Evolutionary conservation across 441 rosid species (phyloP), one percentile per base, ranked within the genome.

Genomic region (Pelargonium cotyledonis): DNA sequence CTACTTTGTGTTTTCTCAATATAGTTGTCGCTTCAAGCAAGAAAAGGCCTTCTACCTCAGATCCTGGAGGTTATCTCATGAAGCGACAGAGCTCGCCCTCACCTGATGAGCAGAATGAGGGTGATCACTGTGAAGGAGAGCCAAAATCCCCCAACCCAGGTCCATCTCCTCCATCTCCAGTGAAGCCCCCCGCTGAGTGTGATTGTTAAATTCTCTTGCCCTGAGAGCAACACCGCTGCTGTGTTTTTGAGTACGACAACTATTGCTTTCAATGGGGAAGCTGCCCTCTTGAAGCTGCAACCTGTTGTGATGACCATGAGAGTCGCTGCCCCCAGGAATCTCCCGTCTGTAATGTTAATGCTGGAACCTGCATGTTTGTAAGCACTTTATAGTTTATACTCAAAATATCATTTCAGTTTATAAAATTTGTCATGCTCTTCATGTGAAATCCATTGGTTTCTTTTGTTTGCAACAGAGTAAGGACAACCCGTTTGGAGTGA

Each of bases 251-350:
- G 73, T 76, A 68, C 63, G 70, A 78, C 3, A 40, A 78, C 12
- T 72, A 65, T 77, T 88, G 92, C 80, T 83, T 78, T 7, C 84
- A 76, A 46, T 85, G 92, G 92, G 92, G 92, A 18, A 84, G 92
- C 75, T 88, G 90, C 79, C 88, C 87, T 3, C 63, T 75, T 1
- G 84, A 87, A 73, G 81, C 88, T 6, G 89, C 92, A 2, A 85
- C 86, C 65, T 87, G 89, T 81, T 87, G 89, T 4, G 77, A 83
- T 0, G 87, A 82, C 35, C 79, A 73, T 23, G 74, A 73, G 73
- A 88, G 90, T 60, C 85, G 92, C 79, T 78, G 80, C 76, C 78
- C 80, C 1, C 75, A 53, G 1, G 82, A 83, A 12, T 75, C 66
- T 69, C 78, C 85, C 3, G 61, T 81, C 14, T 83, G 86, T 43